A percentile compares a stretch with the other conserved stretches of the same genome.
Evolutionary conservation across 2,329 filamentous ascomycete genomes (phyloP).

Genomic region (Rutstroemia sydowiana): DNA sequence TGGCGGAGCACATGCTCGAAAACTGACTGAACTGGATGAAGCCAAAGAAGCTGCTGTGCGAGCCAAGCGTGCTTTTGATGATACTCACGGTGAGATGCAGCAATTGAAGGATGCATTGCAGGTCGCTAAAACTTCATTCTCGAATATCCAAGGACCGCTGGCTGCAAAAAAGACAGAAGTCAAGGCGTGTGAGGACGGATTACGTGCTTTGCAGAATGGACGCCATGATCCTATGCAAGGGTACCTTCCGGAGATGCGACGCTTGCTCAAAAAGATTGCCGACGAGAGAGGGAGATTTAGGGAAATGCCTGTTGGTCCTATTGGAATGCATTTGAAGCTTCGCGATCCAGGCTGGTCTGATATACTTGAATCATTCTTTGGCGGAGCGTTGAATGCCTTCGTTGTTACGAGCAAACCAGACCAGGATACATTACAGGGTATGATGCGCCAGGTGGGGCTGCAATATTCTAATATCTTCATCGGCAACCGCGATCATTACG

Average conservation of each 20-base stretch:
- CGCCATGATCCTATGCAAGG: conserved; percentile 53
- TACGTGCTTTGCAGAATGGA: conserved; percentile 44
- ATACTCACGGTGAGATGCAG: conserved; percentile 35
- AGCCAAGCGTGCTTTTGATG: conserved; percentile 36
- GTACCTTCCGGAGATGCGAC: conserved; percentile 55
- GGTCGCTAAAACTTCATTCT: conserved; percentile 28
- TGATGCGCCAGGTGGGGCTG: conserved; percentile 54
- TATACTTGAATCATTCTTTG: conserved; percentile 71
- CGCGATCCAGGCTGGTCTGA: conserved; percentile 75
- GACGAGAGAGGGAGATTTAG: conserved; percentile 58
- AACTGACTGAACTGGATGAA: conserved; percentile 50
- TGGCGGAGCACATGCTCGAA: conserved; percentile 60
- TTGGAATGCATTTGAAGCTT: conserved; percentile 72
- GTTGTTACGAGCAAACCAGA: conserved; percentile 74
- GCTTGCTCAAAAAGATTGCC: conserved; percentile 61
- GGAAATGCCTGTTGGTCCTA: conserved; percentile 70
- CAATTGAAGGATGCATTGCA: conserved; percentile 30
- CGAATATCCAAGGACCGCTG: conserved; percentile 30
- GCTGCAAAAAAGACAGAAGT: conserved; percentile 47
- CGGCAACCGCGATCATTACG: conserved; percentile 45
- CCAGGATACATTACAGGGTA: conserved; percentile 54
- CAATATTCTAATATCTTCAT: conserved; percentile 54
- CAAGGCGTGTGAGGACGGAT: conserved; percentile 44
- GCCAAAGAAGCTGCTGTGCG: conserved; percentile 44
- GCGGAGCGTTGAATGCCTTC: conserved; percentile 65